Evolutionary conservation across 257 asterid genomes (phyloP), one percentile per base, ranked within the genome.

Genomic region (Pogostemon cablin): DNA sequence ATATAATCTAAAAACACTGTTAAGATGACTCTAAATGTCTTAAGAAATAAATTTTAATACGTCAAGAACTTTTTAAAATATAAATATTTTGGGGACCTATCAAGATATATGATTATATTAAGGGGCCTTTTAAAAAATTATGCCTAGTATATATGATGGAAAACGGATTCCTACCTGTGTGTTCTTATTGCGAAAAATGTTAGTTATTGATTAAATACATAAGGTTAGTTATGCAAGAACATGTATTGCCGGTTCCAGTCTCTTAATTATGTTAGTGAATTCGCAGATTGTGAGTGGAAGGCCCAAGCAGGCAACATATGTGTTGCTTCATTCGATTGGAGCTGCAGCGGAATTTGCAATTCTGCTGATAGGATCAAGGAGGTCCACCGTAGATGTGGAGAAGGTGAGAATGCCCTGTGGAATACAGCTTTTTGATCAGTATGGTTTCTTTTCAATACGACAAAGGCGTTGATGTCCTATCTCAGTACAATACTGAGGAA

Each of bases 241-340:
- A 25, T 42, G 6, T 43, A 6, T 5, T 43, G 3, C 48, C 10
- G 48, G 2, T 10, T 43, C 6, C 10, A 35, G 43, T 9, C 43
- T 57, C 20, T 57, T 57, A 65, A 65, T 12, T 37, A 25, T 71
- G 55, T n/a, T 58, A 20, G 44, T 60, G 10, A 54, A 63, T 71
- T 7, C 17, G 54, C 85, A 89, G 99, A 93, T 81, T 93, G 99
- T 17, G 97, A 93, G 81, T 93, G 99, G 99, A 93, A 93, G 80
- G 99, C 97, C 38, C 99, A 93, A 74, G 99, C 97, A 15, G 97
- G 97, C 80, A 93, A 93, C 80, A 63, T 85, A 46, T 93, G 99
- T 61, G 96, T 91, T 58, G 97, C 97, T 60, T 91, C 97, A 4
- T 91, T 93, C n/a, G 97, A 91, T 73, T 93, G 99, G 99, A 86